Base-by-base conservation (phyloP, 2,329 filamentous ascomycete genomes). In the Cladorrhinum sp. region DNA sequence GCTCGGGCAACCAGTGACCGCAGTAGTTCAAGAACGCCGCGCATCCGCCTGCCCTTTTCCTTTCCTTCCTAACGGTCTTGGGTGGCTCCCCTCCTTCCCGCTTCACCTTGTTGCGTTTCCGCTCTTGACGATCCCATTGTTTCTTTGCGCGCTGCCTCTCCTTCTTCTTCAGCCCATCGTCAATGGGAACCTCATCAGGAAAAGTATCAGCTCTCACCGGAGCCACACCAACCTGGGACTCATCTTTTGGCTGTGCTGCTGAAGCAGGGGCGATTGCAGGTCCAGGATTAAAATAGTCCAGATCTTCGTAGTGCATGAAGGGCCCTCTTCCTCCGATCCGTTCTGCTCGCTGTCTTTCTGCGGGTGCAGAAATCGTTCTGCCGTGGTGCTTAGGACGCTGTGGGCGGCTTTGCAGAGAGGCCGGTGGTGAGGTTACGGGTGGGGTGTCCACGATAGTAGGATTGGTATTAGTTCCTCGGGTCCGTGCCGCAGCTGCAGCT, bases 291-390 rank as follows among this genome's bases (percentile, higher is more conserved):
- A 67, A 61, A 32, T 64, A 66, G 24, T 57, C 60, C 13, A 67
- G 20, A 50, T 68, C 65, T 57, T 67, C 63, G 54, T 68, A 68
- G 25, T 67, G 66, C 67, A 68, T 68, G 20, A 66, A 68, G 8
- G 67, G 66, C 3, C 55, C 59, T 12, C 41, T 7, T 10, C 41
- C 41, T 18, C 41, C 41, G 20, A 16, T 13, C 10, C 36, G 36
- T 41, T 41, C 36, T 3, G 41, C 41, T 45, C 41, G 41, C 41
- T 45, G 41, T 45, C 41, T 22, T 18, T 7, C 10, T 10, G 41
- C 20, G 41, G 41, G 41, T 10, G 41, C 41, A 8, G 41, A 45
- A 18, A 45, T n/a, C 18, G 41, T 45, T n/a, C 41, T 18, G n/a
- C 7, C 41, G n/a, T 45, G 41, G n/a, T 20, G 32, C 2, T 45